phyloP scores from a whole-genome alignment of 495 filamentous ascomycete genomes.

The Aspergillus hancockii region DNA sequence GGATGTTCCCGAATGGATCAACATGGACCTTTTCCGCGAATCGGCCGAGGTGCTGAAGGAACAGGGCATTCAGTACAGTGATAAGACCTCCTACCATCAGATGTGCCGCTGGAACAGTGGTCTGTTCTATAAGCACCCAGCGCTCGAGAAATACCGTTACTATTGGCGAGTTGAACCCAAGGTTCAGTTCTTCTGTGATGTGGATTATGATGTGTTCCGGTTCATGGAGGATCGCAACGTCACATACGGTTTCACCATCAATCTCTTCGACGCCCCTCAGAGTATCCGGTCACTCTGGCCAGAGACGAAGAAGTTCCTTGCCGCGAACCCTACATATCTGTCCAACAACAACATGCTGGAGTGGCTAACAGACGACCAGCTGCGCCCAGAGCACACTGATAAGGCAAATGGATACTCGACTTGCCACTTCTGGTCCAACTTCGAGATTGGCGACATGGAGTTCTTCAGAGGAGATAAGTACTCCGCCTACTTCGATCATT shows the following conservation, averaged over 20 bases:
- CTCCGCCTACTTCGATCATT: conserved; percentile 92
- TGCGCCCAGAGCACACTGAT: conserved; percentile 75
- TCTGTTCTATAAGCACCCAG: conserved; percentile 95
- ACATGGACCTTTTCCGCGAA: conserved; percentile 79
- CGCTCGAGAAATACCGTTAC: conserved; percentile 76
- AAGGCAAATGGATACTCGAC: conserved; percentile 92
- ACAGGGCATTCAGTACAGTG: conserved; percentile 84
- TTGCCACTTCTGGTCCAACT: conserved; percentile 99
- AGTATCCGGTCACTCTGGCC: conserved; percentile 93
- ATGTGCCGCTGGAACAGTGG: conserved; percentile 99
- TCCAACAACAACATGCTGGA: conserved; percentile 80
- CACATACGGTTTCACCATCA: conserved; percentile 98
- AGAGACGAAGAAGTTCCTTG: conserved; percentile 84
- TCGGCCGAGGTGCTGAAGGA: conserved; percentile 81
- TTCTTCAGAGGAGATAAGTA: conserved; percentile 94
- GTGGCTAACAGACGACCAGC: conserved; percentile 79
- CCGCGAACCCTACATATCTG: conserved; percentile 78
- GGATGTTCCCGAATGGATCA: conserved; percentile 90
- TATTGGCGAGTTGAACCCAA: conserved; percentile 99
- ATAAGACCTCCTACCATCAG: conserved; percentile 89
- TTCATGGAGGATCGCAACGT: conserved; percentile 98
- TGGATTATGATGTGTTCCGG: conserved; percentile 98
- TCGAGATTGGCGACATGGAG: conserved; percentile 93
- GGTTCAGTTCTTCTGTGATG: conserved; percentile 98
- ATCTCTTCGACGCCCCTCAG: conserved; percentile 87